Percentiles rank a stretch among this genome's conserved stretches.
Evolutionary conservation across 2,329 filamentous ascomycete genomes (phyloP).

Genomic region (Arthrobotrys conoides): DNA sequence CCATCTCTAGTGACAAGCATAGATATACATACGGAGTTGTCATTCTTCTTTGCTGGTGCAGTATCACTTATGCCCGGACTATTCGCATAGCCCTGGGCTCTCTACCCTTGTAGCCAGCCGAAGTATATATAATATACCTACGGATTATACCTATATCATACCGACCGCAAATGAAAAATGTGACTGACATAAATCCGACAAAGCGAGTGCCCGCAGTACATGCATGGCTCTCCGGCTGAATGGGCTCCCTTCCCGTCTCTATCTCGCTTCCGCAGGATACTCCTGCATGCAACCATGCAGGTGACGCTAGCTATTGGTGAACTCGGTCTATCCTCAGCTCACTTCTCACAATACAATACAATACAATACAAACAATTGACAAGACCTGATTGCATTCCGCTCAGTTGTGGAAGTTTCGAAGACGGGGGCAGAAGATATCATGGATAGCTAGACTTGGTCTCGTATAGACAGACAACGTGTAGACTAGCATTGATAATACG

Average conservation of each 20-base stretch:
- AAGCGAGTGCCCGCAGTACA: constrained; percentile 36
- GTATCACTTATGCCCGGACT: constrained; percentile 19
- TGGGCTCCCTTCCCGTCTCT: constrained; percentile 10
- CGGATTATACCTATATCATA: constrained; percentile 10
- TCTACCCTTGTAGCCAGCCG: not conserved
- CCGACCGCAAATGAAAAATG: constrained; percentile 27
- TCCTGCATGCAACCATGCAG: constrained; percentile 47
- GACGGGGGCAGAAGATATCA: too few relatives aligned
- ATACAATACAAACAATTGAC: too few relatives aligned
- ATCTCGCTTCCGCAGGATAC: constrained; percentile 47
- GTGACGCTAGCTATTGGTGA: constrained; percentile 44
- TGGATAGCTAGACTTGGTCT: too few relatives aligned
- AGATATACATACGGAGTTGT: too few relatives aligned
- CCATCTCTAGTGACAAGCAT: not conserved
- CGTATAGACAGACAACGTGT: too few relatives aligned
- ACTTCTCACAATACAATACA: constrained; percentile 30
- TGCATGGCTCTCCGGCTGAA: constrained; percentile 45
- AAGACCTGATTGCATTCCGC: constrained; percentile 53
- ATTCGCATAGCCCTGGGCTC: constrained; percentile 25
- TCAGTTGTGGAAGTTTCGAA: constrained; percentile 55
- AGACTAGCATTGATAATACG: constrained; percentile 4
- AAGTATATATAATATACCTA: constrained; percentile 12
- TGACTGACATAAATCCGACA: constrained; percentile 58
- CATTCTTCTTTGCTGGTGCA: constrained; percentile 5
- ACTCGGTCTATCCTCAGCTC: constrained; percentile 48